phyloP scores from a whole-genome alignment of 805 yeast species.

The Saitoella complicata region DNA sequence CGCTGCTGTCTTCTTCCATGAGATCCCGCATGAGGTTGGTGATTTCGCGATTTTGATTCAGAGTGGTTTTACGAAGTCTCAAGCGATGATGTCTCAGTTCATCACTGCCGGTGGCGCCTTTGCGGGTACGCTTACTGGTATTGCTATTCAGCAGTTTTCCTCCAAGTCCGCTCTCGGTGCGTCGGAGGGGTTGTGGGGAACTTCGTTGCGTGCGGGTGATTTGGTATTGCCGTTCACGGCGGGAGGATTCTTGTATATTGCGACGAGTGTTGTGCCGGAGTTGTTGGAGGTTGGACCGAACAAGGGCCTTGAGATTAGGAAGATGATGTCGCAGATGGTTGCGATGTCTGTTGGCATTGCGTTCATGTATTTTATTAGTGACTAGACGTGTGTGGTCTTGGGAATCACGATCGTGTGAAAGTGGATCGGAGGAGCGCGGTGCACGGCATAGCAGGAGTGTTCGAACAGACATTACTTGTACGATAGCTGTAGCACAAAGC shows the following conservation, averaged over 20 bases:
- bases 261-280: conserved; percentile 65
- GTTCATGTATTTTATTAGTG: too few relatives aligned
- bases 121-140: conserved; percentile 50
- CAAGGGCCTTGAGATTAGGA: too few relatives aligned
- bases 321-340: too few relatives aligned
- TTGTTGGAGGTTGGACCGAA: conserved; percentile 26
- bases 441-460: too few relatives aligned
- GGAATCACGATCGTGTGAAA: too few relatives aligned
- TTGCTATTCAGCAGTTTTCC: conserved; percentile 24
- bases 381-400: too few relatives aligned
- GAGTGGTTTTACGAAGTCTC: conserved; percentile 50
- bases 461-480: too few relatives aligned
- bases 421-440: too few relatives aligned
- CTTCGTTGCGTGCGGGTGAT: conserved; percentile 35
- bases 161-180: not conserved
- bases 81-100: conserved; percentile 52
- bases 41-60: conserved; percentile 59
- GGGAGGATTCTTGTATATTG: conserved; percentile 55
- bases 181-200: conserved; percentile 30
- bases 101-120: conserved; percentile 50
- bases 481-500: too few relatives aligned
- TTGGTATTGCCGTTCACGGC: conserved; percentile 55
- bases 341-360: too few relatives aligned
- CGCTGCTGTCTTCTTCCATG: conserved; percentile 58
- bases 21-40: conserved; percentile 68